Conservation (phyloP, 306 rosid species). For the Vigna trinervia region DNA sequence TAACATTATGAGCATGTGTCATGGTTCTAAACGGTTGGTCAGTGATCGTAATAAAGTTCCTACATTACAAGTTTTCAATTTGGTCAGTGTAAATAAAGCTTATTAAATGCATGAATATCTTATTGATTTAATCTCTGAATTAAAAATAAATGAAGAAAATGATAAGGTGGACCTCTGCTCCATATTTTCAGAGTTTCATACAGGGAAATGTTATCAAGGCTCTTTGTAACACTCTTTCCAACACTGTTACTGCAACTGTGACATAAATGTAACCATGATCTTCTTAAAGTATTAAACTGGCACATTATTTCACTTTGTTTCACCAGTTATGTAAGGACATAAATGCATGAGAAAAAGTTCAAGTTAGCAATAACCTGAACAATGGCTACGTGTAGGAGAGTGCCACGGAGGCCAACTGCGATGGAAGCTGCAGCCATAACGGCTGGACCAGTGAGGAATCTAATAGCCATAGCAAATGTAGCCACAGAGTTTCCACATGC, state of each 20-base stretch:
- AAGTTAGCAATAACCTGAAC: constrained; percentile 70
- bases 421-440: constrained; percentile 94
- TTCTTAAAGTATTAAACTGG: background rate
- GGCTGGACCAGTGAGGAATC: constrained; percentile 92
- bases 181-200: too few relatives aligned
- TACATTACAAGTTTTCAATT: too few relatives aligned
- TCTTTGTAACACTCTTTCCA: too few relatives aligned
- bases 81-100: too few relatives aligned
- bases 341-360: background rate
- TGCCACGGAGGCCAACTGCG: constrained; percentile 88
- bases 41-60: too few relatives aligned
- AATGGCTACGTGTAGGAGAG: constrained; percentile 81
- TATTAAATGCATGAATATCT: too few relatives aligned
- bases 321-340: background rate
- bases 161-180: too few relatives aligned
- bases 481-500: constrained; percentile 98
- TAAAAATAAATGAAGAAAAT: too few relatives aligned
- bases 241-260: background rate
- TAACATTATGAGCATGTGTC: background rate
- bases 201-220: too few relatives aligned
- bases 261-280: background rate
- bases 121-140: too few relatives aligned
- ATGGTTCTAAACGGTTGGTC: background rate
- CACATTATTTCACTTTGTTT: background rate
- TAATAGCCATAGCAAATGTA: constrained; percentile 83